These are phyloP conservation scores for Clausena lansium DNA, from an alignment of 345 rosid genomes.

Conservation along the genomic window DNA sequence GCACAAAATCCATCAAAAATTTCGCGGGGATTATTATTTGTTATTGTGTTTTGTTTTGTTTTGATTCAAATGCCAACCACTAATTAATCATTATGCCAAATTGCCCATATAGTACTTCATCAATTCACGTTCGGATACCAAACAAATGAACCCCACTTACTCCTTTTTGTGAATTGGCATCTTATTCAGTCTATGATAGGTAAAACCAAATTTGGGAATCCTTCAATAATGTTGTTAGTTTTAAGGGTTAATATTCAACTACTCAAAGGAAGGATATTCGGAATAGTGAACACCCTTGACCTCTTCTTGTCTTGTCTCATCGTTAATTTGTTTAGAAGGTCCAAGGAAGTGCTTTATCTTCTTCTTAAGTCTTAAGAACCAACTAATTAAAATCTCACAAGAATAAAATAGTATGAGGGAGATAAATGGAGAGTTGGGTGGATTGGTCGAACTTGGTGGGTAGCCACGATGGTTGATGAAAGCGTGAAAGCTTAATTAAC, in stretches of 20 bases:
- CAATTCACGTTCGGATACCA: background rate
- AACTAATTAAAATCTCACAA: background rate
- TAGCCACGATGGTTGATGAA: background rate
- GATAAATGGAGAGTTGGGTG: background rate
- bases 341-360: background rate
- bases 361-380: background rate
- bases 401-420: background rate
- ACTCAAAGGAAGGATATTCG: constrained; percentile 8
- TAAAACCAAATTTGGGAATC: background rate
- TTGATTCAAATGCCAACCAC: constrained; percentile 14
- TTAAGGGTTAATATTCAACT: background rate
- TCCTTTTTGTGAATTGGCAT: background rate
- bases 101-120: background rate
- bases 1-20: background rate
- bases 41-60: background rate
- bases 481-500: background rate
- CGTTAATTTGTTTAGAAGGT: background rate
- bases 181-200: background rate
- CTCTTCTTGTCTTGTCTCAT: background rate
- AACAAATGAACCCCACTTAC: background rate
- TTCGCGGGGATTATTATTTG: background rate
- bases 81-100: background rate
- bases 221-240: background rate
- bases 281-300: background rate
- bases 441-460: background rate